Base-by-base conservation (phyloP, 1,139 yeast genomes). In the Candida neerlandica region DNA sequence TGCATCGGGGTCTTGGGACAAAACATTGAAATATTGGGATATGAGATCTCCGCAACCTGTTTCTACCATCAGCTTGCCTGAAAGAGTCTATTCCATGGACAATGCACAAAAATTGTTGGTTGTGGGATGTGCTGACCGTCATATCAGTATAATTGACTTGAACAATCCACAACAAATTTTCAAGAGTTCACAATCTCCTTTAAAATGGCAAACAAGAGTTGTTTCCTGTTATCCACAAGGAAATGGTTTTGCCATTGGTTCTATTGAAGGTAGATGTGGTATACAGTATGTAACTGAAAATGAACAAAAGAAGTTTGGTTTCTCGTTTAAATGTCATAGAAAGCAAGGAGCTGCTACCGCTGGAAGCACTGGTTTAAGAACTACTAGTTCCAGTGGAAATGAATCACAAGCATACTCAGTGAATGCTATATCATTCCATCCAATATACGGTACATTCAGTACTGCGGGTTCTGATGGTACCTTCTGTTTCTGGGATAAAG, bases 391-490 rank as follows among this genome's bases (percentile, higher is more conserved):
- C 2, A 43, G 47, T n/a, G 41, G 63, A n/a, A 55, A 54, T 46
- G 87, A 72, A 64, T 79, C 84, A 27, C 84, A 72, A 41, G 76
- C 92, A 34, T 94, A 84, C 63, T 75, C 97, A 0, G 85, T 95
- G 43, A 90, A 91, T 65, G 80, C 88, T 46, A 86, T 94, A 46
- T 77, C 83, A 15, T 89, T 92, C 75, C 98, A 95, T 64, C 99
- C 99, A 4, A 72, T 81, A 14, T 86, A 85, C 66, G 97, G 97
- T 40, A 91, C 99, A 1, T 87, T 95, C 67, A 85, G 86, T 48
- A 95, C 99, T 5, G 96, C 96, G 0, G 99, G 99, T 11, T 81
- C 95, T 35, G 99, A 95, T 67, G 99, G 99, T 14, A 80, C 95
- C 6, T 87, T 91, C 72, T 86, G 92, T 61, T 87, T 89, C 71